A percentile compares a stretch with the other conserved stretches of the same genome.
Evolutionary conservation across 2,329 filamentous ascomycete species (phyloP).

Genomic region (Alternaria arbusti): DNA sequence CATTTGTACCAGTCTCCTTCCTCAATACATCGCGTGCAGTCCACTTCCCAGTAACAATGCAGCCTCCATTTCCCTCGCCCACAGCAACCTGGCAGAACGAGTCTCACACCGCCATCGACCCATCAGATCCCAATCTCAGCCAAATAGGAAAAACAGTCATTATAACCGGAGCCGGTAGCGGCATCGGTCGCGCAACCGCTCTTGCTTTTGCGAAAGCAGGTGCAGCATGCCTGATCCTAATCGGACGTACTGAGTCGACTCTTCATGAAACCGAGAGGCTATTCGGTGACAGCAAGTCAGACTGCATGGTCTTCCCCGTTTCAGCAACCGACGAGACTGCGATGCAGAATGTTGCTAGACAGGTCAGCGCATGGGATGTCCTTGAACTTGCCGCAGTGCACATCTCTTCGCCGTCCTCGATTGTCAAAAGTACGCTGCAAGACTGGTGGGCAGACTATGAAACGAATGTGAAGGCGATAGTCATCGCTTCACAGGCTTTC

Average conservation of each 20-base stretch:
- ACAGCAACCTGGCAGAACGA: conserved; percentile 20
- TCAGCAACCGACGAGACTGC: conserved; percentile 22
- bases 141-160: conserved; percentile 22
- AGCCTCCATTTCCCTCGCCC: conserved; percentile 7
- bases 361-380: conserved; percentile 26
- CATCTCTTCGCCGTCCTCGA: conserved; percentile 8
- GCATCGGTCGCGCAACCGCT: conserved; percentile 55
- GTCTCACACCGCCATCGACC: conserved; percentile 3
- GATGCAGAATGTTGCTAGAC: conserved; percentile 18
- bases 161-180: conserved; percentile 44
- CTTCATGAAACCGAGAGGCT: conserved; percentile 44
- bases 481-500: conserved; percentile 16
- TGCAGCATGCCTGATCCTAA: conserved; percentile 52
- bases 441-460: conserved; percentile 32
- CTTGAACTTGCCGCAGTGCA: conserved; percentile 26
- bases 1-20: neutral
- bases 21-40: neutral
- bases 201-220: conserved; percentile 53
- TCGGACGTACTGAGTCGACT: conserved; percentile 49
- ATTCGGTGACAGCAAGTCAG: conserved; percentile 24
- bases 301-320: conserved; percentile 10
- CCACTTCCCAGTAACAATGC: neutral
- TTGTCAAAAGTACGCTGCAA: conserved; percentile 7
- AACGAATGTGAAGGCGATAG: conserved; percentile 24
- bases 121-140: neutral